A percentile compares a stretch with the other conserved stretches of the same genome.
phyloP scores from a whole-genome alignment of 2,329 filamentous ascomycete species.

The Fusarium transvaalense region DNA sequence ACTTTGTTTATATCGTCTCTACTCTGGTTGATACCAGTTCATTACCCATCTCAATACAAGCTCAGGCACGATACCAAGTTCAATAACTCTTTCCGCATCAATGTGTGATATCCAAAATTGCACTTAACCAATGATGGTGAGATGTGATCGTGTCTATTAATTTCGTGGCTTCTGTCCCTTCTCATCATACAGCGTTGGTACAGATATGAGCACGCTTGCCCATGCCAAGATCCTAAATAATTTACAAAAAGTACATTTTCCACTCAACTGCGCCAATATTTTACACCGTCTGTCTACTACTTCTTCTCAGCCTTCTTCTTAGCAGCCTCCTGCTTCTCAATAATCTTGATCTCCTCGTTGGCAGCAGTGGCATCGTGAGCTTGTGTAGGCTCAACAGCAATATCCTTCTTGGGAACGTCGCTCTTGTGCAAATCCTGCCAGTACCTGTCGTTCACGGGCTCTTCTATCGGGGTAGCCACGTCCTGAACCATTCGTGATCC shows the following conservation, averaged over 20 bases:
- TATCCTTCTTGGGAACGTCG: conserved; percentile 29
- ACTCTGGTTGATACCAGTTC: conserved; percentile 43
- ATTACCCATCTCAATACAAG: conserved; percentile 41
- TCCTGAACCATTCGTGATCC: conserved; percentile 28
- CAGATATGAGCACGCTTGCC: conserved; percentile 37
- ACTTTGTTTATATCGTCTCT: conserved; percentile 31
- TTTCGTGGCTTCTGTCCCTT: conserved; percentile 31
- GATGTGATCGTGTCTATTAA: conserved; percentile 49
- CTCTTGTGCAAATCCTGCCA: conserved; percentile 30
- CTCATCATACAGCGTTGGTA: conserved; percentile 48
- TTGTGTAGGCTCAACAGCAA: conserved; percentile 21
- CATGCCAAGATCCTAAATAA: conserved; percentile 37
- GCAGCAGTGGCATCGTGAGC: conserved; percentile 51
- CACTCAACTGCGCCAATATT: conserved; percentile 10
- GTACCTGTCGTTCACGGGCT: conserved; percentile 15
- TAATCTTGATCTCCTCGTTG: conserved; percentile 42
- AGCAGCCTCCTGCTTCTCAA: conserved; percentile 34
- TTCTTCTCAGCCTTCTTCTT: conserved; percentile 33
- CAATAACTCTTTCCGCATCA: not conserved
- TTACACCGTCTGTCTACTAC: conserved; percentile 5
- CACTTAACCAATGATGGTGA: conserved; percentile 12
- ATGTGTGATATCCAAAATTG: not conserved
- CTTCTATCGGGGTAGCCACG: conserved; percentile 27
- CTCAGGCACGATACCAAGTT: conserved; percentile 31
- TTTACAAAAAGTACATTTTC: conserved; percentile 43